These are phyloP conservation scores for Penicillium sp. DNA, from an alignment of 2,329 filamentous ascomycete genomes.

Conservation along the genomic window DNA sequence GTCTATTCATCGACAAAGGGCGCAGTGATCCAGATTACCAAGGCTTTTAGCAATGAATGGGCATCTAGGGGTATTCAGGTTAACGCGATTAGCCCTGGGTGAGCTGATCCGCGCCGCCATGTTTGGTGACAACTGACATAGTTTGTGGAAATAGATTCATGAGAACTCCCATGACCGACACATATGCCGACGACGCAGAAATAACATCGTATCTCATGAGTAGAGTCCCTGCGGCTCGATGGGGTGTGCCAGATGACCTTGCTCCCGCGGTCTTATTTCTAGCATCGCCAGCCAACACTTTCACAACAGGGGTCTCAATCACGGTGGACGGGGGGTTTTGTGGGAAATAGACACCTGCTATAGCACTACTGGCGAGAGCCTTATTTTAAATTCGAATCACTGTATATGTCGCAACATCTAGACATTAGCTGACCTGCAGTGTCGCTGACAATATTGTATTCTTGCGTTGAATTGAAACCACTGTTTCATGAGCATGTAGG, in stretches of 20 bases:
- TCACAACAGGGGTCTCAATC: not conserved
- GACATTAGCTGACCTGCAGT: too few relatives aligned
- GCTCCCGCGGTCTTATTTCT: not conserved
- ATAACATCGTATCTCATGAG: not conserved
- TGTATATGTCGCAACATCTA: too few relatives aligned
- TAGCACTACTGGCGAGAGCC: too few relatives aligned
- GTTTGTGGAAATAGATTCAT: too few relatives aligned
- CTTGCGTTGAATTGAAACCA: too few relatives aligned
- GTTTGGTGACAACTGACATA: too few relatives aligned
- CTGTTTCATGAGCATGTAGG: too few relatives aligned
- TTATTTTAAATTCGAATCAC: too few relatives aligned
- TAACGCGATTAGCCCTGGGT: conserved; percentile 83
- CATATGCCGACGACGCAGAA: too few relatives aligned
- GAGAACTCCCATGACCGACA: too few relatives aligned
- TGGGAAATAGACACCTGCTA: too few relatives aligned
- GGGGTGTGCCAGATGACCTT: conserved; percentile 4
- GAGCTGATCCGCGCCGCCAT: not conserved
- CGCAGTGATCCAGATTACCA: conserved; percentile 82
- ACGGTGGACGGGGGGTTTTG: conserved; percentile 4
- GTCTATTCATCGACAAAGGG: conserved; percentile 88
- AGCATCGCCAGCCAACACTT: not conserved
- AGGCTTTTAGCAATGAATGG: conserved; percentile 87
- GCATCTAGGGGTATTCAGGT: conserved; percentile 76
- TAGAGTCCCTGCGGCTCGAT: not conserved
- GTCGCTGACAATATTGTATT: too few relatives aligned